Conservation (phyloP, 2,329 filamentous ascomycete species). For the Aspergillus chevalieri region DNA sequence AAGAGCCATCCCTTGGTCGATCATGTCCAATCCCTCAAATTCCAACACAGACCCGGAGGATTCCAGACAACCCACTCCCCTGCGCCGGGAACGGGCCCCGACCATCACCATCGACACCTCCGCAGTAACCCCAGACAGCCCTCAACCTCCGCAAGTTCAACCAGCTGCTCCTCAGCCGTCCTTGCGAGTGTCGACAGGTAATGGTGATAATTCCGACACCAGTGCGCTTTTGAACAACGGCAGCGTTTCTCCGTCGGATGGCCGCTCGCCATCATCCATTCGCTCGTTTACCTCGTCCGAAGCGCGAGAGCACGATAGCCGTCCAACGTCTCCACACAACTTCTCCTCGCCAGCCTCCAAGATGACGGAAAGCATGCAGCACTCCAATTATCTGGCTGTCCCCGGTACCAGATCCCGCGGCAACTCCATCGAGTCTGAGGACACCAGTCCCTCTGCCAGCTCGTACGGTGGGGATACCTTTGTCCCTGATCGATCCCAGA, state of each 20-base stretch:
- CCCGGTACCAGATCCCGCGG: conserved; percentile 58
- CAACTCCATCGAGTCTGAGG: conserved; percentile 59
- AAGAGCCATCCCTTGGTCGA: conserved; percentile 10
- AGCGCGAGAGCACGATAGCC: conserved; percentile 48
- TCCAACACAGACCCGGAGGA: conserved; percentile 17
- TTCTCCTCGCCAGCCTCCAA: conserved; percentile 56
- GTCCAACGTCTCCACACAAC: conserved; percentile 63
- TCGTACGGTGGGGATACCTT: conserved; percentile 52
- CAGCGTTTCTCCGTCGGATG: conserved; percentile 42
- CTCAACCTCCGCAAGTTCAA: conserved; percentile 27
- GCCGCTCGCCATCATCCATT: conserved; percentile 48
- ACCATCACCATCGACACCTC: conserved; percentile 55
- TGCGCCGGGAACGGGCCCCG: conserved; percentile 42
- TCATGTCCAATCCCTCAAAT: conserved; percentile 26
- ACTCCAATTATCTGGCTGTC: conserved; percentile 56
- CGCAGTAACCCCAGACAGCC: conserved; percentile 37
- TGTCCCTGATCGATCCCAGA: conserved; percentile 39
- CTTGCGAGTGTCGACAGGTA: conserved; percentile 33
- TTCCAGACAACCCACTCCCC: conserved; percentile 23
- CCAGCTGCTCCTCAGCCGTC: conserved; percentile 31
- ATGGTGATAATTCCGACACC: conserved; percentile 25
- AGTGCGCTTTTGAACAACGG: conserved; percentile 24
- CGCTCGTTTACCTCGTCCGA: conserved; percentile 54
- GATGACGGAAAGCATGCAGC: conserved; percentile 44
- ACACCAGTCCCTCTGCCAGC: conserved; percentile 47